Conservation (phyloP, 345 rosid species). For the Eucalyptus polybractea region DNA sequence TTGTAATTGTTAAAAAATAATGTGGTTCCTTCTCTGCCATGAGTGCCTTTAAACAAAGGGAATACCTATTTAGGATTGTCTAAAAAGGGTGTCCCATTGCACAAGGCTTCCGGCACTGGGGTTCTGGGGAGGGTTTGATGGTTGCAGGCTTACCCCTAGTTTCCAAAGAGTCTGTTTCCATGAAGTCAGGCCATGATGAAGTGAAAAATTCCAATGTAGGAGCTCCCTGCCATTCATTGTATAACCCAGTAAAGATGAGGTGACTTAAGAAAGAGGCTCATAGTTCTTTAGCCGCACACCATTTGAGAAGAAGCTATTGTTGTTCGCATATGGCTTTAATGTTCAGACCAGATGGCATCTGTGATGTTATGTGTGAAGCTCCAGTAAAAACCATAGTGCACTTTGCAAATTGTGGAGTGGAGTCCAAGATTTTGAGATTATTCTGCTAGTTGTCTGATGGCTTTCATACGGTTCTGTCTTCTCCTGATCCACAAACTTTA, state of each 20-base stretch:
- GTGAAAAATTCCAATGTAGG: neutral
- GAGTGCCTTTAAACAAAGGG: neutral
- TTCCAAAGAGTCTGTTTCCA: neutral
- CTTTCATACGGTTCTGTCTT: neutral
- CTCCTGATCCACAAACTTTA: neutral
- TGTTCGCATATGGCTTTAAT: neutral
- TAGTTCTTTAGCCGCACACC: neutral
- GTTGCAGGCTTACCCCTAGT: neutral
- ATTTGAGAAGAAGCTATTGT: neutral
- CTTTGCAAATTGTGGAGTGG: neutral
- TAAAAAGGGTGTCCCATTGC: neutral
- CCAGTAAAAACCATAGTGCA: neutral
- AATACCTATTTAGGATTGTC: neutral
- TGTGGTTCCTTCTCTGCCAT: neutral
- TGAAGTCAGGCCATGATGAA: neutral
- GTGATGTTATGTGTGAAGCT: neutral
- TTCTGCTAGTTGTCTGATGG: neutral
- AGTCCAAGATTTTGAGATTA: neutral
- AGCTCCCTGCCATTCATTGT: neutral
- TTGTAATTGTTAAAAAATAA: neutral
- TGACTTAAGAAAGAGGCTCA: neutral
- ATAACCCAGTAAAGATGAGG: neutral
- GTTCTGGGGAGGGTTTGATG: neutral
- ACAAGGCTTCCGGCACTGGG: neutral
- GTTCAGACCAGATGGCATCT: neutral